Evolutionary conservation across 2,329 filamentous ascomycete species (phyloP), one percentile per base, ranked within the genome.

Genomic region (Calonectria pteridis): DNA sequence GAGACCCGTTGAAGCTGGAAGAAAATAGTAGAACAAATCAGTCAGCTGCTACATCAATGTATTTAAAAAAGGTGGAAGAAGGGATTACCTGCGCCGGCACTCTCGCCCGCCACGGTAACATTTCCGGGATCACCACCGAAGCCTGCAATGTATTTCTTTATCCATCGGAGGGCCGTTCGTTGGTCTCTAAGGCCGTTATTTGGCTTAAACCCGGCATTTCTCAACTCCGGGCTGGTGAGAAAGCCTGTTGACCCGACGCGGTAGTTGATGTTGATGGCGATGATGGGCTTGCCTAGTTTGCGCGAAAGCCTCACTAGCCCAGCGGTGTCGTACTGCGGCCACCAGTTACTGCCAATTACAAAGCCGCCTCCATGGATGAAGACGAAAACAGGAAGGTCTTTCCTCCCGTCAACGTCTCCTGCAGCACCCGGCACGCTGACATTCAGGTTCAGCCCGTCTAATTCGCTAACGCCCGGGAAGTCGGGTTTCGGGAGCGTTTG

Each of bases 261-360:
- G n/a, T 59, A 59, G 55, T 59, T 59, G n/a, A 59, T 59, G 33
- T 59, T 59, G 55, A 59, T 16, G n/a, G n/a, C 33, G 13, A 59
- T 20, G 23, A 59, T 59, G 6, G 55, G 55, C n/a, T 59, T 59
- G 55, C 33, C 33, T 4, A 59, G n/a, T 37, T 28, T 26, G 14
- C 14, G 11, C 6, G 55, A 59, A 23, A 59, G 55, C 23, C 33
- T 33, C 31, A 59, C 55, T 18, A 59, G 6, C 23, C 14, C 20
- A 2, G 55, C 55, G n/a, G 55, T 23, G 40, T 59, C 33, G 7
- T 59, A 59, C 16, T 59, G 55, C 33, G 55, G 55, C 55, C 55
- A 59, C 55, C 55, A 59, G 14, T 59, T 59, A 18, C 55, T n/a
- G 3, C 55, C 55, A 59, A 59, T 59, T 3, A n/a, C n/a, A 40